Percentiles rank a stretch among this genome's conserved stretches.
phyloP scores from a whole-genome alignment of 2,329 filamentous ascomycete species.

The Phaeosphaeriaceae sp. region DNA sequence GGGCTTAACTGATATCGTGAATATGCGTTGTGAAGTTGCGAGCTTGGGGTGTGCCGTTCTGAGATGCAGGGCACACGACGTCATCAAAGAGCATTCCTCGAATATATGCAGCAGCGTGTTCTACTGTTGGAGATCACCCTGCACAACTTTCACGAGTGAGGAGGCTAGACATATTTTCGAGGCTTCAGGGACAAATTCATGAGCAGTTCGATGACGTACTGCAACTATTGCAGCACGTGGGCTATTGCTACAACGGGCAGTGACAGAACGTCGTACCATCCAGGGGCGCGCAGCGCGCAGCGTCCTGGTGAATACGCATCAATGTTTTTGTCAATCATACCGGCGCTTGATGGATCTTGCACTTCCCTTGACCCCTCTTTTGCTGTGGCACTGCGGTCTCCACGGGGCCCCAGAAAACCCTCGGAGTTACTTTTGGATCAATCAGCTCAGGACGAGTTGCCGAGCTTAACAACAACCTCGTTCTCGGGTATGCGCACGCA shows the following conservation, averaged over 20 bases:
- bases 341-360: not conserved
- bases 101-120: not conserved
- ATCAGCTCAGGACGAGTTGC: conserved; percentile 15
- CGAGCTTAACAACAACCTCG: conserved; percentile 36
- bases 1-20: not conserved
- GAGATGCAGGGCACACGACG: conserved; percentile 28
- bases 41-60: conserved; percentile 8
- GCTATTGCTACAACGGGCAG: not conserved
- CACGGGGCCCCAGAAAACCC: conserved; percentile 11
- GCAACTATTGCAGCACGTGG: conserved; percentile 9
- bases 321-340: not conserved
- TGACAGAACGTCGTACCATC: not conserved
- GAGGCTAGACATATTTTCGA: not conserved
- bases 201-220: conserved; percentile 13
- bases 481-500: conserved; percentile 20
- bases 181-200: not conserved
- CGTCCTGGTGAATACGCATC: not conserved
- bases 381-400: conserved; percentile 1
- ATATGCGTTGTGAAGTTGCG: not conserved
- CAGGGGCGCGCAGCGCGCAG: too few relatives aligned
- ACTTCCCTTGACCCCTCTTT: not conserved
- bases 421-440: conserved; percentile 29
- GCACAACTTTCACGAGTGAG: not conserved
- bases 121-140: not conserved
- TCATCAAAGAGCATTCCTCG: conserved; percentile 22